A percentile compares a stretch with the other conserved stretches of the same genome.
Conservation (phyloP, 352 stramenopile genomes). For the Globisporangium abappressorium region DNA sequence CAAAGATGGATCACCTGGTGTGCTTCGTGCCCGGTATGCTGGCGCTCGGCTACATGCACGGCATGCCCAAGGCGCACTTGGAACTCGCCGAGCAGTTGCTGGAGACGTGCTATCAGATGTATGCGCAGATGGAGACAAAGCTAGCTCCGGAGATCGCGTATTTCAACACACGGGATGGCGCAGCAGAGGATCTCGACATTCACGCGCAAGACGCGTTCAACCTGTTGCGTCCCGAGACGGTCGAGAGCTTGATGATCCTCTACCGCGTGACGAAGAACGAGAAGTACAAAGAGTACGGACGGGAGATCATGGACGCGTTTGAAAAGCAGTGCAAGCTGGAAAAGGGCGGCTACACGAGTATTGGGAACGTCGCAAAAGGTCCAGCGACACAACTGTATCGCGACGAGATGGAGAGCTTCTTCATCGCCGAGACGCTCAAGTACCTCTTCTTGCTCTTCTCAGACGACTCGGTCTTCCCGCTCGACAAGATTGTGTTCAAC, state of each 20-base stretch:
- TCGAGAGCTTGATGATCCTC: conserved; percentile 91
- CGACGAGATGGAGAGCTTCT: conserved; percentile 90
- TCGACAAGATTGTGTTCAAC: conserved; percentile 89
- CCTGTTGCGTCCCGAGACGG: conserved; percentile 87
- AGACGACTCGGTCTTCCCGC: conserved; percentile 69
- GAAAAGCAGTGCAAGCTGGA: conserved; percentile 74
- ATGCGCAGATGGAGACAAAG: conserved; percentile 72
- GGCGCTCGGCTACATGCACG: conserved; percentile 71
- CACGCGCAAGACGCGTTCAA: conserved; percentile 72
- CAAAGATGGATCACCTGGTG: conserved; percentile 88
- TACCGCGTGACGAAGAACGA: conserved; percentile 88
- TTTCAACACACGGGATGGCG: conserved; percentile 61
- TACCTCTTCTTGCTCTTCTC: conserved; percentile 93
- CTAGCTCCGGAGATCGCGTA: conserved; percentile 87
- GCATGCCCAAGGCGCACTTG: conserved; percentile 62
- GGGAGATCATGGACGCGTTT: conserved; percentile 85
- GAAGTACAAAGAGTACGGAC: conserved; percentile 85
- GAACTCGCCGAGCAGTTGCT: conserved; percentile 75
- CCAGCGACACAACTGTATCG: conserved; percentile 41
- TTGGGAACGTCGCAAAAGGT: conserved; percentile 53
- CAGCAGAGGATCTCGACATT: conserved; percentile 51
- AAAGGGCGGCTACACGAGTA: conserved; percentile 57
- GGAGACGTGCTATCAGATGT: conserved; percentile 88
- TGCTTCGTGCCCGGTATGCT: conserved; percentile 91
- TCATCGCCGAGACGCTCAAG: conserved; percentile 93